Evolutionary conservation across 2,329 filamentous ascomycete genomes (phyloP).

Genomic region (Pyrenochaeta sp.): DNA sequence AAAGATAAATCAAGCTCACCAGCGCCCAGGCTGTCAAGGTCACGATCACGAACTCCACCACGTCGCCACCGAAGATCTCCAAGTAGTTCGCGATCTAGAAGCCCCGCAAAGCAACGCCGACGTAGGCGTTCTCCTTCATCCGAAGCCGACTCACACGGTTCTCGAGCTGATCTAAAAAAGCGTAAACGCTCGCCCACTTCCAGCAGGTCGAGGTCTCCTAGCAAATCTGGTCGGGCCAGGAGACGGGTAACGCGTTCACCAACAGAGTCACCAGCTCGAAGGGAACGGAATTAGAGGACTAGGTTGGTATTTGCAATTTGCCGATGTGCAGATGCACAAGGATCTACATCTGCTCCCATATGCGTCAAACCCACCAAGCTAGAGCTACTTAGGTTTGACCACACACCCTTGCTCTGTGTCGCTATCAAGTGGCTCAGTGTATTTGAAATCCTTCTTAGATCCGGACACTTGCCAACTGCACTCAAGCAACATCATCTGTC

Average conservation of each 20-base stretch:
- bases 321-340: not conserved
- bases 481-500: not conserved
- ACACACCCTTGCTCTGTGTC: not conserved
- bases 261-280: slow-evolving; percentile 23
- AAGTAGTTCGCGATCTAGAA: slow-evolving; percentile 50
- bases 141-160: slow-evolving; percentile 53
- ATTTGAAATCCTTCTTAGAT: too few relatives aligned
- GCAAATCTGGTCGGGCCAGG: slow-evolving; percentile 24
- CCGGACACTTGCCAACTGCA: not conserved
- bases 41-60: slow-evolving; percentile 39
- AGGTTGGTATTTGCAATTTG: slow-evolving; percentile 8
- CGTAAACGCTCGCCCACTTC: slow-evolving; percentile 53
- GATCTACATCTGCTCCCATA: not conserved
- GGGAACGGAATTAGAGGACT: slow-evolving; percentile 15
- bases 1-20: slow-evolving; percentile 64
- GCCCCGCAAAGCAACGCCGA: slow-evolving; percentile 50
- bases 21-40: slow-evolving; percentile 57
- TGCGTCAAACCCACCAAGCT: too few relatives aligned
- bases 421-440: not conserved
- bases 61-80: slow-evolving; percentile 49
- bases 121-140: slow-evolving; percentile 55
- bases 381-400: too few relatives aligned
- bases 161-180: slow-evolving; percentile 61
- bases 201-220: slow-evolving; percentile 47
- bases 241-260: slow-evolving; percentile 30